phyloP scores from a whole-genome alignment of 2,329 filamentous ascomycete genomes.

The Clonostachys chloroleuca region DNA sequence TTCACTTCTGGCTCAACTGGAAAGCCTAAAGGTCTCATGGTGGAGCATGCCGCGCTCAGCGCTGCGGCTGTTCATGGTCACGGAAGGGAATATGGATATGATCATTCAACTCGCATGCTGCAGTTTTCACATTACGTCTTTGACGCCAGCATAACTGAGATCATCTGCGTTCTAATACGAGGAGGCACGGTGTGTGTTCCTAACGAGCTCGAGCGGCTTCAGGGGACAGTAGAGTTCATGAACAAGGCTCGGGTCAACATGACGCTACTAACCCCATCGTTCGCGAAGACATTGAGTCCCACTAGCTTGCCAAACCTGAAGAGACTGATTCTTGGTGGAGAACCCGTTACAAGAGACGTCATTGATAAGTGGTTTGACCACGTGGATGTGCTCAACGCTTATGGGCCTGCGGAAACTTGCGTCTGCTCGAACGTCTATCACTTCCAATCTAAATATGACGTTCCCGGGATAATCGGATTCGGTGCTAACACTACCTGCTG shows the following conservation, averaged over 20 bases:
- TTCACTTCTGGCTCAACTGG: constrained; percentile 9
- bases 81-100: background rate
- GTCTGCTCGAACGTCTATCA: background rate
- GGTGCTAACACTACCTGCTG: constrained; percentile 2
- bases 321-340: constrained; percentile 5
- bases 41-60: constrained; percentile 7
- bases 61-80: constrained; percentile 7
- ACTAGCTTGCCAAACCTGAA: background rate
- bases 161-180: constrained; percentile 9
- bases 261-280: background rate
- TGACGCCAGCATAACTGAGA: constrained; percentile 34
- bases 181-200: constrained; percentile 14
- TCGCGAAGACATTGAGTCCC: constrained; percentile 1
- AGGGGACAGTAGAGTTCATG: background rate
- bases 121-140: constrained; percentile 47
- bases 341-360: constrained; percentile 6
- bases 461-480: constrained; percentile 1
- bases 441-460: background rate
- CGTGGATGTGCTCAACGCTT: constrained; percentile 5
- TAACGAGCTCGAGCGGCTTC: constrained; percentile 8
- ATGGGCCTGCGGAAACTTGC: constrained; percentile 11
- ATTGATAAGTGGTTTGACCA: constrained; percentile 8
- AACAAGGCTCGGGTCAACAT: background rate
- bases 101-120: constrained; percentile 39
- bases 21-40: constrained; percentile 7